Conservation (phyloP, 2,329 filamentous ascomycete species). For the Calonectria hongkongensis region DNA sequence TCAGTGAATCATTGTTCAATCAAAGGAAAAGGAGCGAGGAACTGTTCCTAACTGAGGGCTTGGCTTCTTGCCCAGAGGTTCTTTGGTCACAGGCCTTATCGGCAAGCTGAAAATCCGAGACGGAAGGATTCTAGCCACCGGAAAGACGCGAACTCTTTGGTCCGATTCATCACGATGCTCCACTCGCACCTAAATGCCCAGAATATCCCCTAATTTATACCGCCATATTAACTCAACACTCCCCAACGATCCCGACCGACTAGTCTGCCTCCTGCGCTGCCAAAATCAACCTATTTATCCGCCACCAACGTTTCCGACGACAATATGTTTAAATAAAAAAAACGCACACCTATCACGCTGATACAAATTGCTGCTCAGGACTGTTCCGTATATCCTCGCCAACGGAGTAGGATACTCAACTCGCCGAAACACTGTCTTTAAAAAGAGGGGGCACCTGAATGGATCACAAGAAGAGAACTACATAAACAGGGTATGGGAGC, state of each 20-base stretch:
- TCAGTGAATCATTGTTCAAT: background rate
- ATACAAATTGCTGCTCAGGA: constrained; percentile 65
- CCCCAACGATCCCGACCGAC: constrained; percentile 52
- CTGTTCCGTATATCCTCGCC: constrained; percentile 67
- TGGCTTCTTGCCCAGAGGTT: background rate
- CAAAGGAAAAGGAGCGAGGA: background rate
- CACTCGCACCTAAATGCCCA: background rate
- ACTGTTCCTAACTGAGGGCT: background rate
- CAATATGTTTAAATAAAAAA: constrained; percentile 48
- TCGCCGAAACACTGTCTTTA: constrained; percentile 34
- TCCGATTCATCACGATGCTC: constrained; percentile 1
- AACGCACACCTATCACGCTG: constrained; percentile 61
- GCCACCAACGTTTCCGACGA: constrained; percentile 59
- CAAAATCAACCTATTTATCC: constrained; percentile 54
- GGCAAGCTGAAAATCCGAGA: background rate
- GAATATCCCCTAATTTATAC: constrained; percentile 35
- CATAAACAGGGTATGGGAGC: background rate
- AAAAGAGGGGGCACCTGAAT: background rate
- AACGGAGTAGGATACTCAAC: constrained; percentile 66
- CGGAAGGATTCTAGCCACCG: background rate
- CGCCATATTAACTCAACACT: constrained; percentile 54
- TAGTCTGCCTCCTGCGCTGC: constrained; percentile 51
- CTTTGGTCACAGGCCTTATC: constrained; percentile 28
- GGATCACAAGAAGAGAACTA: background rate
- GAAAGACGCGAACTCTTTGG: background rate